A percentile compares a stretch with the other conserved stretches of the same genome.
phyloP scores from a whole-genome alignment of 1,139 yeast genomes.

The Yamadazyma diospyri region DNA sequence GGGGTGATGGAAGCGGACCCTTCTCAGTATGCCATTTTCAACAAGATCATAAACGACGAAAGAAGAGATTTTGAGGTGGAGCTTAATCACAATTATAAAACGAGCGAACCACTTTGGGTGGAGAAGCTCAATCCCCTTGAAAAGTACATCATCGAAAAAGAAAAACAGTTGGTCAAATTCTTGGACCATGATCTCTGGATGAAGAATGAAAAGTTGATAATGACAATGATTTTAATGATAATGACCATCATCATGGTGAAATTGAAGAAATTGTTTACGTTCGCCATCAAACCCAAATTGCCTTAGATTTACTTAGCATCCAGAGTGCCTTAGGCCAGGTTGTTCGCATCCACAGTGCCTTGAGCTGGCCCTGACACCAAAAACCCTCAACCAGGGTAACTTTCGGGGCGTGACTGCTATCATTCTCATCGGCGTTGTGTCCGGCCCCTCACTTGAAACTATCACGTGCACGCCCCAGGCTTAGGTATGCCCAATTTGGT shows the following conservation, averaged over 20 bases:
- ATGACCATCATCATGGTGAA: conserved; percentile 12
- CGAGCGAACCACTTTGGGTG: conserved; percentile 33
- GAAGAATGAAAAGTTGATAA: conserved; percentile 36
- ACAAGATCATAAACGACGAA: conserved; percentile 45
- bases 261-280: conserved; percentile 8
- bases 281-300: neutral
- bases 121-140: conserved; percentile 30
- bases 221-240: conserved; percentile 21
- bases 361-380: too few species aligned
- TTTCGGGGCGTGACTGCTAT: too few species aligned
- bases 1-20: conserved; percentile 26
- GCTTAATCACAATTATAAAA: conserved; percentile 44
- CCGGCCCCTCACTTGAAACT: too few species aligned
- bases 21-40: conserved; percentile 38
- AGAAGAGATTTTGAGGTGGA: conserved; percentile 50
- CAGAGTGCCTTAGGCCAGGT: too few species aligned
- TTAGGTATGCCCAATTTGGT: too few species aligned
- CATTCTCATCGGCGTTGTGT: too few species aligned
- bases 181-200: conserved; percentile 38
- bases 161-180: conserved; percentile 35
- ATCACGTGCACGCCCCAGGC: too few species aligned
- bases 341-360: too few species aligned
- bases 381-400: too few species aligned
- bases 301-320: conserved; percentile 2
- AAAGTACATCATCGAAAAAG: conserved; percentile 29